Evolutionary conservation across 371 early-diverging fungal species (phyloP).

Genomic region (Funneliformis caledonium): DNA sequence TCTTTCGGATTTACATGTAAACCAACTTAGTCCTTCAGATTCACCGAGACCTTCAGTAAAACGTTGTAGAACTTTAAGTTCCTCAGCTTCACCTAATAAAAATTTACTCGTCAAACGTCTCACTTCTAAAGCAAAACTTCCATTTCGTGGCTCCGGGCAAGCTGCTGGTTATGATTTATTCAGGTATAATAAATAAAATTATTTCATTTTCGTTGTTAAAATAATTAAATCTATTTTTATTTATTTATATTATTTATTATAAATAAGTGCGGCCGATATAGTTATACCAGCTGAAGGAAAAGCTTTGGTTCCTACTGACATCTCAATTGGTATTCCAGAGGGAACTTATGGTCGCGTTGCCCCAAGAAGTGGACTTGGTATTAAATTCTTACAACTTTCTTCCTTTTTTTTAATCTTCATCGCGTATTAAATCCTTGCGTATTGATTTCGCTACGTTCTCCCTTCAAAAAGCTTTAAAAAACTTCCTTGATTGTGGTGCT

Average conservation of each 20-base stretch:
- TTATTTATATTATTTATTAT: conserved; percentile 8
- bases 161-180: conserved; percentile 98
- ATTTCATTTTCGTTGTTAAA: neutral
- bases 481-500: conserved; percentile 93
- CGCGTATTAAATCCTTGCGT: neutral
- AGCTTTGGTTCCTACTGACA: conserved; percentile 79
- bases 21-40: neutral
- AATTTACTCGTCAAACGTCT: conserved; percentile 54
- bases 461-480: conserved; percentile 69
- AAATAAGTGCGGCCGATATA: conserved; percentile 63
- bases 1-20: neutral
- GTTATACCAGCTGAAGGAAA: conserved; percentile 77
- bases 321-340: conserved; percentile 80
- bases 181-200: conserved; percentile 58
- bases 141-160: conserved; percentile 75
- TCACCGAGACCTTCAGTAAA: neutral
- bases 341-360: conserved; percentile 97
- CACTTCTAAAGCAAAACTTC: conserved; percentile 74
- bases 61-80: neutral
- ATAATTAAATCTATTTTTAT: neutral
- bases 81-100: too few species aligned
- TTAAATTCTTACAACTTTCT: neutral
- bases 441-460: neutral
- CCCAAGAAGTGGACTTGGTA: conserved; percentile 83
- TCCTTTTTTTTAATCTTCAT: neutral